Percentiles rank a stretch among this genome's conserved stretches.
Conservation (phyloP, 257 asterid genomes). For the Petunia axillaris region DNA sequence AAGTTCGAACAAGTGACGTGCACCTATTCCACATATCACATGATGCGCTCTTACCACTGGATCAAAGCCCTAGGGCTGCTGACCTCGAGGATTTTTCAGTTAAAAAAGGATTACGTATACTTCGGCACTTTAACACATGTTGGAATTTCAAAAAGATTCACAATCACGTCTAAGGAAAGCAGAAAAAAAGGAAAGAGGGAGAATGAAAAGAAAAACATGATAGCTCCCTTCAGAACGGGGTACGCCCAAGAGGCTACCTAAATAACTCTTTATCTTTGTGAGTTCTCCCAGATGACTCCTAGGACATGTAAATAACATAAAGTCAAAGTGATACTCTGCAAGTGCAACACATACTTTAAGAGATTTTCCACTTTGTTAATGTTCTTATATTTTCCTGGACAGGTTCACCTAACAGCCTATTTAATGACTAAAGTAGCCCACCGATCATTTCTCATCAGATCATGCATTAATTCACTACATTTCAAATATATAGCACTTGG, state of each 20-base stretch:
- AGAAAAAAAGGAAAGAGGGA: not conserved
- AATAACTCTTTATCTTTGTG: not conserved
- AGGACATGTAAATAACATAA: not conserved
- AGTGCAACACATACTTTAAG: not conserved
- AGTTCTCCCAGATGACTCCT: not conserved
- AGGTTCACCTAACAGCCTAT: conserved; percentile 9
- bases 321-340: not conserved
- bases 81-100: too few species aligned
- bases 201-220: not conserved
- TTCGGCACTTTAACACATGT: not conserved
- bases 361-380: not conserved
- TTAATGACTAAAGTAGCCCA: conserved; percentile 7
- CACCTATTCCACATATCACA: too few species aligned
- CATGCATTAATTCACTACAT: not conserved
- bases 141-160: not conserved
- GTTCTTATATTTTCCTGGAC: not conserved
- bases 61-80: too few species aligned
- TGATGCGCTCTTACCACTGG: too few species aligned
- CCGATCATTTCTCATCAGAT: conserved; percentile 9
- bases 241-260: not conserved
- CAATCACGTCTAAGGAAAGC: not conserved
- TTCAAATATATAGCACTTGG: not conserved
- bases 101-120: not conserved
- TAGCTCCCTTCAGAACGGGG: not conserved
- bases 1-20: too few species aligned